These are phyloP conservation scores for Exophiala sideris DNA, from an alignment of 2,329 filamentous ascomycete species.

Conservation along the genomic window DNA sequence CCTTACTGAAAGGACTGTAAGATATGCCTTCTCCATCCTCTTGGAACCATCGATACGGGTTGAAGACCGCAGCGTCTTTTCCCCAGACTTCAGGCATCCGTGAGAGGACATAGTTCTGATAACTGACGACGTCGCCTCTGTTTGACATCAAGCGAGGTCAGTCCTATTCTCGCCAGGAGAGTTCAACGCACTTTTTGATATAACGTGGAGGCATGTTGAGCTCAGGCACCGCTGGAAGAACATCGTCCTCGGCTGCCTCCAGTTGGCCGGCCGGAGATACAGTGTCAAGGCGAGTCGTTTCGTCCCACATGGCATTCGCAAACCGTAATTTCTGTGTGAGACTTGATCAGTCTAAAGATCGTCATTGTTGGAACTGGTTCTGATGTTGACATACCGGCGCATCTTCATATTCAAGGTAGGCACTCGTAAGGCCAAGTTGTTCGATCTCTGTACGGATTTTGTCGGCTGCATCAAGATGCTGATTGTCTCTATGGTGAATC, in stretches of 20 bases:
- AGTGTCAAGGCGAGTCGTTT: constrained; percentile 16
- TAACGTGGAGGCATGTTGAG: constrained; percentile 16
- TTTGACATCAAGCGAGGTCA: neutral
- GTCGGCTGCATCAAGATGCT: constrained; percentile 13
- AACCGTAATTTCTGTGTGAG: constrained; percentile 16
- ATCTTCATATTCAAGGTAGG: constrained; percentile 11
- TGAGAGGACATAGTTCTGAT: constrained; percentile 19
- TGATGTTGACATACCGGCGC: constrained; percentile 6
- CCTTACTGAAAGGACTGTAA: constrained; percentile 19
- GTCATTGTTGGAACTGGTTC: neutral
- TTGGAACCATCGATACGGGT: constrained; percentile 16
- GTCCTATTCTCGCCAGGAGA: neutral
- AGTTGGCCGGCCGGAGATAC: constrained; percentile 17
- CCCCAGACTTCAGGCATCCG: constrained; percentile 19
- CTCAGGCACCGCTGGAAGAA: constrained; percentile 15
- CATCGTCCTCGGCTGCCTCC: constrained; percentile 16
- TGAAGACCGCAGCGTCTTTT: constrained; percentile 16
- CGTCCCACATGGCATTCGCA: constrained; percentile 20
- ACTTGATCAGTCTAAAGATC: neutral
- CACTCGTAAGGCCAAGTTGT: constrained; percentile 12
- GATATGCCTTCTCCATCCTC: constrained; percentile 16
- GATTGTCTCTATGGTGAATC: constrained; percentile 13
- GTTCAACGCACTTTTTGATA: constrained; percentile 11
- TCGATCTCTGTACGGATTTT: constrained; percentile 12
- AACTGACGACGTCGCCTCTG: constrained; percentile 18